Evolutionary conservation across 495 filamentous ascomycete species (phyloP), one percentile per base, ranked within the genome.

Genomic region (Penicillium angulare): DNA sequence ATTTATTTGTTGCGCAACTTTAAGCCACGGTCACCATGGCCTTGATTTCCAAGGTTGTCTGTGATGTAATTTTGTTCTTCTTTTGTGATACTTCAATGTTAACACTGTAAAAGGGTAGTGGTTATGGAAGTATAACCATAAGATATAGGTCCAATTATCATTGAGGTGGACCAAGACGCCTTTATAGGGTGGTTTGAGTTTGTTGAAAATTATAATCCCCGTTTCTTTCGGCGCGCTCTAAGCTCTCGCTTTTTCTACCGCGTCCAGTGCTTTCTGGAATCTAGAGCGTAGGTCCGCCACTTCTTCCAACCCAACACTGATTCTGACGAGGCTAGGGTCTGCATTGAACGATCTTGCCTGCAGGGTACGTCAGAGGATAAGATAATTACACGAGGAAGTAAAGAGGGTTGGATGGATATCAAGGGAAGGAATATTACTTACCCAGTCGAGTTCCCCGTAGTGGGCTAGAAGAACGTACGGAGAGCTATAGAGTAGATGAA

Each of bases 391-490:
- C 22, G 32, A 21, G 33, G 13, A 33, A 32, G 23, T 7, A 20
- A 31, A 34, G 29, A 46, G 7, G 16, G 20, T n/a, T n/a, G n/a
- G n/a, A n/a, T n/a, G n/a, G 26, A 27, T 27, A 10, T 10, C 26
- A 27, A 10, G 5, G 26, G n/a, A n/a, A 29, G 26, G n/a, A n/a
- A 29, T 42, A 43, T 26, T 41, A 71, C 79, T 58, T 75, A 84
- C 84, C 86, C 93, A 98, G 26, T 95, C 89, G 12, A 97, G 66
- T 76, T 98, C 95, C 47, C 80, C 73, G 53, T 93, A 98, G 65
- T 98, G 95, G 18, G 95, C 95, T 21, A 98, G 70, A 13, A 98
- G 69, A 23, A 92, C 89, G 57, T 95, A 98, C 7, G 95, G 93
- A 29, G 84, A 95, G 60, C 83, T 85, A 48, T 32, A 31, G 22